Percentiles rank a stretch among this genome's conserved stretches.
Evolutionary conservation across 2,329 filamentous ascomycete genomes (phyloP).

Genomic region (Acephala macrosclerotiorum): DNA sequence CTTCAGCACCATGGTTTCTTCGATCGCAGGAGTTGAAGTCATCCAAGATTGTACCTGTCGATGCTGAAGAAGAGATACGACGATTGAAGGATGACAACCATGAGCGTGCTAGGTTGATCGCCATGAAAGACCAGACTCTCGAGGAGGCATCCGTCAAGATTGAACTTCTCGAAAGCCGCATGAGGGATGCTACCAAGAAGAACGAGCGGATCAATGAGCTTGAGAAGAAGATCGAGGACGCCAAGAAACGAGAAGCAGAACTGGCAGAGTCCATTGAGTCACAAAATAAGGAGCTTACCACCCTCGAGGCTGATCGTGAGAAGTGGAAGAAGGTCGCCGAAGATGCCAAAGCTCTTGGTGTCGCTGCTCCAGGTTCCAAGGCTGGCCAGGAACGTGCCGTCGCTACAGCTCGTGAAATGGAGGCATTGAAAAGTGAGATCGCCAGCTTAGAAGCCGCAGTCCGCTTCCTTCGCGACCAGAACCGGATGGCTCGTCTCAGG

Average conservation of each 20-base stretch:
- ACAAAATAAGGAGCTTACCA: slow-evolving; percentile 71
- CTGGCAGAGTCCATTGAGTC: slow-evolving; percentile 71
- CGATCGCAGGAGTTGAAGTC: slow-evolving; percentile 82
- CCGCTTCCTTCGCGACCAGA: slow-evolving; percentile 73
- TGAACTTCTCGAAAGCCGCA: slow-evolving; percentile 87
- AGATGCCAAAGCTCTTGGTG: slow-evolving; percentile 63
- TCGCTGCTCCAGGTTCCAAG: slow-evolving; percentile 56
- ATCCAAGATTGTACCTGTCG: slow-evolving; percentile 81
- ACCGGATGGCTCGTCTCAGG: slow-evolving; percentile 63
- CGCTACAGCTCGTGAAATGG: slow-evolving; percentile 75
- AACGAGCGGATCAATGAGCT: slow-evolving; percentile 72
- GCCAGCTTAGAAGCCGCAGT: slow-evolving; percentile 69
- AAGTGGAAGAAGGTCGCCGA: slow-evolving; percentile 76
- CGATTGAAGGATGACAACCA: slow-evolving; percentile 81
- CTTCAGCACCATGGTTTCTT: slow-evolving; percentile 80
- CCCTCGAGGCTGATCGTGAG: slow-evolving; percentile 70
- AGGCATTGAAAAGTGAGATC: slow-evolving; percentile 74
- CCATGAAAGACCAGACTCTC: slow-evolving; percentile 79
- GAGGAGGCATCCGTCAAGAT: slow-evolving; percentile 92
- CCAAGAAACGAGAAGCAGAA: slow-evolving; percentile 57
- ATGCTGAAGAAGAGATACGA: slow-evolving; percentile 85
- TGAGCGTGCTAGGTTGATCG: slow-evolving; percentile 75
- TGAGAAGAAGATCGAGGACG: slow-evolving; percentile 63
- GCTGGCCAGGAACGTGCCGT: slow-evolving; percentile 72
- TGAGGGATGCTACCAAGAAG: slow-evolving; percentile 84